Percentiles rank a stretch among this genome's conserved stretches.
Conservation (phyloP, 164 flowering plant genomes). For the Aristolochia californica region DNA sequence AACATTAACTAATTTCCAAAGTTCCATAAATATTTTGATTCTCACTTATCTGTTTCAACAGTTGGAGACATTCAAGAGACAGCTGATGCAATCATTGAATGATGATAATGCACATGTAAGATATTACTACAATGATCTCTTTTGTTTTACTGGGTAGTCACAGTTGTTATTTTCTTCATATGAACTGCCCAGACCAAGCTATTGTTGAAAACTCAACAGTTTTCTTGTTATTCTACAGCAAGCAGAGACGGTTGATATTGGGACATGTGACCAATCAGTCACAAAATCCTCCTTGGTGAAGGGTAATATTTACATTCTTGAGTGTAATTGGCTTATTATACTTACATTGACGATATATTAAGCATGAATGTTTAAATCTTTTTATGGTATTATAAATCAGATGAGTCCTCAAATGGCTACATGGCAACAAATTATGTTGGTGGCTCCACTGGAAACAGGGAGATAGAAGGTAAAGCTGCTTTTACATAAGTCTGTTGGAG, state of each 20-base stretch:
- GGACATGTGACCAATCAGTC: slow-evolving; percentile 68
- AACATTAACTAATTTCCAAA: not conserved
- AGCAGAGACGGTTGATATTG: slow-evolving; percentile 75
- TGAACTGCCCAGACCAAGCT: not conserved
- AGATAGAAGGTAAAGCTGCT: slow-evolving; percentile 32
- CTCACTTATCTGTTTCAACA: slow-evolving; percentile 20
- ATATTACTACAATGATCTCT: not conserved
- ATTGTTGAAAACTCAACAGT: not conserved
- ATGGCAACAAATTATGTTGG: slow-evolving; percentile 17
- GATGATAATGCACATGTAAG: slow-evolving; percentile 76
- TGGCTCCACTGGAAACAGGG: slow-evolving; percentile 27
- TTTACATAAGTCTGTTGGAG: slow-evolving; percentile 4
- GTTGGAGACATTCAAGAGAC: slow-evolving; percentile 93
- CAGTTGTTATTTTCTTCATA: not conserved
- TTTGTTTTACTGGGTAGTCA: not conserved
- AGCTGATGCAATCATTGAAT: slow-evolving; percentile 79
- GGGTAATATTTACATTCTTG: slow-evolving; percentile 26
- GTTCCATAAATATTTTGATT: not conserved
- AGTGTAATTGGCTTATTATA: not conserved
- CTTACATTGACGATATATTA: not conserved
- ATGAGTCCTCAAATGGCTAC: slow-evolving; percentile 46
- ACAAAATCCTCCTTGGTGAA: slow-evolving; percentile 36
- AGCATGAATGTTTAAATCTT: not conserved
- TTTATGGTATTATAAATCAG: slow-evolving; percentile 15
- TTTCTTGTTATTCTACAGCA: slow-evolving; percentile 24